Evolutionary conservation across 2,329 filamentous ascomycete genomes (phyloP), one percentile per base, ranked within the genome.

Genomic region (Septoria petroselini): DNA sequence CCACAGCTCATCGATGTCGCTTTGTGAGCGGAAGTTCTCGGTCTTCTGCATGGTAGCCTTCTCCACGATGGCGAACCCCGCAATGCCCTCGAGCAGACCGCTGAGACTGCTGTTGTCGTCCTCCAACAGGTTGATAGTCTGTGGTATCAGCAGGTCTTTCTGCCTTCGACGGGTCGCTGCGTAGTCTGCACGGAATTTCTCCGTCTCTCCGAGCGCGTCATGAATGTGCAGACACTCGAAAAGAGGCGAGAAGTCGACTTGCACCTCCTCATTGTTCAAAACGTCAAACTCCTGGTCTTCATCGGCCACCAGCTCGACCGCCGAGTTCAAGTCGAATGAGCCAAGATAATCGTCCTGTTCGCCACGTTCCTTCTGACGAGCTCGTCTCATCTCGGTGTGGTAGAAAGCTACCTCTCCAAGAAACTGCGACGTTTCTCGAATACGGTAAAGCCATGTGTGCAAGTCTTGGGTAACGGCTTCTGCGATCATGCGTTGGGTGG

Each of bases 1-100:
- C 93, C 93, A 98, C 2, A 98, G 75, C 70, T 97, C 93, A 65
- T 98, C 93, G n/a, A 96, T 91, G 73, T 98, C 93, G 58, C 87
- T 81, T 8, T 82, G 74, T 21, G 89, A 86, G 55, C 93, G 83
- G 41, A 98, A 74, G 63, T 93, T 88, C 1, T 89, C 88, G 0
- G 86, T 85, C 58, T 86, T 86, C 58, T 85, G 85, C 83, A 96
- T 90, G 0, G 93, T 98, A 7, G 89, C 88, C 62, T 88, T 90
- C 68, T 98, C 93, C 33, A 98, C 88, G 53, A 98, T 96, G 5
- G 91, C 89, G 69, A 98, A 98, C 0, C 93, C 93, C 18, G 91
- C 85, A 68, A 98, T 95, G 47, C 91, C 88, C 69, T 98, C 93
- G 3, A 98, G 73, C 12, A 98, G 72, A 66, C 85, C 94, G 67